Evolutionary conservation across 352 stramenopile genomes (phyloP), one percentile per base, ranked within the genome.

Genomic region (Aphanomyces cochlioides): DNA sequence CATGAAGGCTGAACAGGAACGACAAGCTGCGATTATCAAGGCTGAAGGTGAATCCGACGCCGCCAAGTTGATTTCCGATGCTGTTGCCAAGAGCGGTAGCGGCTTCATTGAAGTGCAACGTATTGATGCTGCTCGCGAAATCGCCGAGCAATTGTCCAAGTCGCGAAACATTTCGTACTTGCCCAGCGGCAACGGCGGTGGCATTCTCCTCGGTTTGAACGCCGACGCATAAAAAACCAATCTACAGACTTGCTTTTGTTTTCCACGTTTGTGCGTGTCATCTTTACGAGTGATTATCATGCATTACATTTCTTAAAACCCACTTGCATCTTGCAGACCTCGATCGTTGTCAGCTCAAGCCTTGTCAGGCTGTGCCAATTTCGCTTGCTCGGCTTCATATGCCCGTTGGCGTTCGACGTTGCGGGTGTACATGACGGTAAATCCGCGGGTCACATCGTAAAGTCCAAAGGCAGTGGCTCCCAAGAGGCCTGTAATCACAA

Each of bases 71-170:
- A 98, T 99, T 68, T 99, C 96, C 10, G 89, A 99, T 58, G 97
- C 98, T 57, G 95, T 99, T 72, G 87, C 98, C 79, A 97, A 98
- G 85, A 98, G 91, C 71, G 98, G 98, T 58, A 92, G 88, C 63
- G 98, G 96, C 54, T 98, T 99, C 79, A 98, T 99, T 71, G 97
- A 99, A 79, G 96, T 99, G 66, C 93, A 98, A 78, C 94, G 97
- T 77, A 99, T 99, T 73, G 97, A 99, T 79, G 98, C 98, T 13
- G 98, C 98, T n/a, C 98, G 98, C 73, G 97, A 99, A 79, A 99
- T 99, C 78, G 98, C 98, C 5, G 90, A 93, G 80, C 99, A 97
- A 47, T 85, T 99, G 38, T 93, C 97, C 58, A 94, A 92, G 78
- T 97, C 92, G 63, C 92, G 96, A 74, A 99, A 99, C 81, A 89